Base-by-base conservation (phyloP, 2,329 filamentous ascomycete species). In the Calonectria pseudoturangicola region DNA sequence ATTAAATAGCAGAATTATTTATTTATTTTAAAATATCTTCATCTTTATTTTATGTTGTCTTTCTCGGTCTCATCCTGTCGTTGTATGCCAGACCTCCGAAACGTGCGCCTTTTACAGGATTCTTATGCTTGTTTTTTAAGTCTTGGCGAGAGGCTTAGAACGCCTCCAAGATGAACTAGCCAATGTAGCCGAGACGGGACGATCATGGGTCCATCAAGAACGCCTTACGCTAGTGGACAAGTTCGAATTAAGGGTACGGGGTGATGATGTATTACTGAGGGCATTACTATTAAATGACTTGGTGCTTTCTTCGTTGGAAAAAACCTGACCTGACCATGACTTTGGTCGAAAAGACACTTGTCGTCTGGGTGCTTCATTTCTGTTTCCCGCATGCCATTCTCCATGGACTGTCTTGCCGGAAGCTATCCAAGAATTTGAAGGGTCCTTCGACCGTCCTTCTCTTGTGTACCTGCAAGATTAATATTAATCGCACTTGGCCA, bases 241-340 rank as follows among this genome's bases (percentile, higher is more conserved):
- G n/a, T 58, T 58, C 21, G 13, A 4, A 28, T 15, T 27, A 5
- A 58, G 27, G 21, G n/a, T 25, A 25, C 16, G 12, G 33, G 6
- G n/a, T 2, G 39, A 21, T 39, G 10, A 25, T 58, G 33, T 3
- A 36, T 36, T 36, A 12, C 6, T 56, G n/a, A 25, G 54, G 4
- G n/a, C 21, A 36, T 58, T 58, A 39, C 54, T 58, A 58, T 58
- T 58, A 58, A 58, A 27, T 9, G 13, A 4, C 36, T 39, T 25
- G 12, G 13, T 58, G 33, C 15, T 58, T 21, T 15, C 13, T 51
- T 30, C 15, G 1, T 18, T 30, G 15, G 15, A 13, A 9, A 25
- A 21, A 18, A 58, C 16, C 36, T 12, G 54, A 18, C n/a, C n/a
- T 33, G 21, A 39, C 13, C 33, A 39, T 39, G 12, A 7, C 30